Evolutionary conservation across 2,329 filamentous ascomycete genomes (phyloP).

Genomic region (Capronia americana): DNA sequence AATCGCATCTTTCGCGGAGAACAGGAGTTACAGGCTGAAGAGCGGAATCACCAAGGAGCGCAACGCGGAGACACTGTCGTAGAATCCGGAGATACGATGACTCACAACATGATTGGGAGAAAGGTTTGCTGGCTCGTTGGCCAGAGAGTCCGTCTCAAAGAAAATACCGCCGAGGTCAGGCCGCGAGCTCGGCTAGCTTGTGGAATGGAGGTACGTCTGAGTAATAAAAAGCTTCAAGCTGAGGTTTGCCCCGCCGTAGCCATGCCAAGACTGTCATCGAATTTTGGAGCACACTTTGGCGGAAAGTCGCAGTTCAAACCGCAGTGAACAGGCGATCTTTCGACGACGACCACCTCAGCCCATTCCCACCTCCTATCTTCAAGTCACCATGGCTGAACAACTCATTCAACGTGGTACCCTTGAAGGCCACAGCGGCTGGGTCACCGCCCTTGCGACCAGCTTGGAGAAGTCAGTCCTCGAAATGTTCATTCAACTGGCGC

Average conservation of each 20-base stretch:
- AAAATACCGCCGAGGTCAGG: neutral
- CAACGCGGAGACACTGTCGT: neutral
- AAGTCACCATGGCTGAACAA: constrained; percentile 80
- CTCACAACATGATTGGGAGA: neutral
- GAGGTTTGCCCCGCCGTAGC: neutral
- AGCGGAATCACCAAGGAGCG: neutral
- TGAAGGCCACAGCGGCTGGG: constrained; percentile 99
- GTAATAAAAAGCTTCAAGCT: neutral
- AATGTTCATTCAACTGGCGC: constrained; percentile 34
- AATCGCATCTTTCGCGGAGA: neutral
- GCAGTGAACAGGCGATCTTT: constrained; percentile 19
- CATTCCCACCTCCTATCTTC: constrained; percentile 26
- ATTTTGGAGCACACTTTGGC: constrained; percentile 19
- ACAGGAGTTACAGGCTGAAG: neutral
- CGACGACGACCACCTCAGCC: constrained; percentile 9
- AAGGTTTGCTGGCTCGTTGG: too few species aligned
- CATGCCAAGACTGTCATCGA: neutral
- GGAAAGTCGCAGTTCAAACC: constrained; percentile 14
- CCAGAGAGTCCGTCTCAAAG: neutral
- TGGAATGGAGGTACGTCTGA: neutral
- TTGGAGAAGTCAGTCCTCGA: constrained; percentile 84
- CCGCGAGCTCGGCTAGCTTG: neutral
- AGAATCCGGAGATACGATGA: neutral
- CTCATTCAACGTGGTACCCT: constrained; percentile 95
- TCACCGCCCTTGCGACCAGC: constrained; percentile 97